A percentile compares a stretch with the other conserved stretches of the same genome.
Evolutionary conservation across 2,329 filamentous ascomycete genomes (phyloP).

Genomic region (Geoglossum cookeanum): DNA sequence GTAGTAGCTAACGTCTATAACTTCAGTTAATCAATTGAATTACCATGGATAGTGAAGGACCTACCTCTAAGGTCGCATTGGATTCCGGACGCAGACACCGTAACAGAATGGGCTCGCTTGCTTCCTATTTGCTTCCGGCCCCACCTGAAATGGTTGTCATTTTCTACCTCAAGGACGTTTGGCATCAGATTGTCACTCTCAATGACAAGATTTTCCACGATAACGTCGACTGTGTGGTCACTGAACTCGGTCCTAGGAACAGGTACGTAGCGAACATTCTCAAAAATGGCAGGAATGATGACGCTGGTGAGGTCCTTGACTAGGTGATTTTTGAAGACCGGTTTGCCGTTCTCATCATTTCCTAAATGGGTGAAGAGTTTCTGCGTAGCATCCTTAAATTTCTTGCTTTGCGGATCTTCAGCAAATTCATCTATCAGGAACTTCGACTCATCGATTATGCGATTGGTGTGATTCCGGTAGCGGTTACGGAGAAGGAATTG

Average conservation of each 20-base stretch:
- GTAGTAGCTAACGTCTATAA: slow-evolving; percentile 70
- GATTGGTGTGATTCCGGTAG: slow-evolving; percentile 72
- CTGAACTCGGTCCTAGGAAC: slow-evolving; percentile 87
- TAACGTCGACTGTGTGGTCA: slow-evolving; percentile 64
- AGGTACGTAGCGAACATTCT: slow-evolving; percentile 75
- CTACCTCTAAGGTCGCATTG: slow-evolving; percentile 63
- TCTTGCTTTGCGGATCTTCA: slow-evolving; percentile 66
- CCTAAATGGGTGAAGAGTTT: slow-evolving; percentile 86
- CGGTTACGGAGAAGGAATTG: slow-evolving; percentile 73
- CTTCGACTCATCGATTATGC: slow-evolving; percentile 73
- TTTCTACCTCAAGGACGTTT: slow-evolving; percentile 72
- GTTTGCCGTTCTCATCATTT: slow-evolving; percentile 65
- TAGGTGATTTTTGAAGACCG: slow-evolving; percentile 80
- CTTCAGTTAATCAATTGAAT: slow-evolving; percentile 4
- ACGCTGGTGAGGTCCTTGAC: slow-evolving; percentile 76
- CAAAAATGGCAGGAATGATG: slow-evolving; percentile 65
- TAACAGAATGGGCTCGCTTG: slow-evolving; percentile 67
- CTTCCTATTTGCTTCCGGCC: slow-evolving; percentile 73
- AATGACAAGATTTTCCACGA: slow-evolving; percentile 86
- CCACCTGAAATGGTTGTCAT: slow-evolving; percentile 89
- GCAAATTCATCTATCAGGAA: slow-evolving; percentile 83
- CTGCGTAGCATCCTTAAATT: slow-evolving; percentile 54
- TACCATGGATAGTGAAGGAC: background rate
- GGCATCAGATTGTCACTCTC: slow-evolving; percentile 96
- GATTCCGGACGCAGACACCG: slow-evolving; percentile 71